Conservation (phyloP, 2,329 filamentous ascomycete species). For the Dothideomycetes sp. region DNA sequence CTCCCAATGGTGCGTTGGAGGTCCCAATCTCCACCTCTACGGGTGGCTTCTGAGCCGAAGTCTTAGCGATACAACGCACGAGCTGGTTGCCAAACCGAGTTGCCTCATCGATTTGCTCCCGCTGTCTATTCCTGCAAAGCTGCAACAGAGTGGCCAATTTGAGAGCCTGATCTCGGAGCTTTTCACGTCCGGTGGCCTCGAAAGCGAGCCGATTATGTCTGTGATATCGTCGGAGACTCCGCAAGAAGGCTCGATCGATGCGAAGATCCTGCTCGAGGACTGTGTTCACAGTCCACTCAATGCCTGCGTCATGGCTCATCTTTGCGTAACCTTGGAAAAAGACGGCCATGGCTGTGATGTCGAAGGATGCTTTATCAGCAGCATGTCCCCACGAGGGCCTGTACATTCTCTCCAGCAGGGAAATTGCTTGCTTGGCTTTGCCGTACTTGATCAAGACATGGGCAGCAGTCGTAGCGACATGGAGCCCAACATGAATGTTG, state of each 20-base stretch:
- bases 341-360: constrained; percentile 21
- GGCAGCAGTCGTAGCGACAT: constrained; percentile 19
- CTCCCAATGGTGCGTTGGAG: too few relatives aligned
- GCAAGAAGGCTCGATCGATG: constrained; percentile 17
- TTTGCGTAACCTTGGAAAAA: constrained; percentile 19
- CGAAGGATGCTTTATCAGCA: constrained; percentile 12
- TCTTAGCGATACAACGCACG: background rate
- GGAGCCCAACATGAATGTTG: constrained; percentile 15
- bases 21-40: too few relatives aligned
- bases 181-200: background rate
- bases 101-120: constrained; percentile 1
- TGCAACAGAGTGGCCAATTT: background rate
- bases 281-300: constrained; percentile 17
- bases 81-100: constrained; percentile 3
- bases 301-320: constrained; percentile 11
- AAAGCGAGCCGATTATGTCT: background rate
- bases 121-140: background rate
- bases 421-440: constrained; percentile 15
- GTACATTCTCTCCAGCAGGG: constrained; percentile 18
- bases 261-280: constrained; percentile 18
- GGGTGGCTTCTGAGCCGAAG: background rate
- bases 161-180: background rate
- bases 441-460: constrained; percentile 17
- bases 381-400: constrained; percentile 12
- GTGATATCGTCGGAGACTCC: background rate